Evolutionary conservation across 176 grass and related monocot species (phyloP), one percentile per base, ranked within the genome.

Genomic region (Bonia amplexicaulis): DNA sequence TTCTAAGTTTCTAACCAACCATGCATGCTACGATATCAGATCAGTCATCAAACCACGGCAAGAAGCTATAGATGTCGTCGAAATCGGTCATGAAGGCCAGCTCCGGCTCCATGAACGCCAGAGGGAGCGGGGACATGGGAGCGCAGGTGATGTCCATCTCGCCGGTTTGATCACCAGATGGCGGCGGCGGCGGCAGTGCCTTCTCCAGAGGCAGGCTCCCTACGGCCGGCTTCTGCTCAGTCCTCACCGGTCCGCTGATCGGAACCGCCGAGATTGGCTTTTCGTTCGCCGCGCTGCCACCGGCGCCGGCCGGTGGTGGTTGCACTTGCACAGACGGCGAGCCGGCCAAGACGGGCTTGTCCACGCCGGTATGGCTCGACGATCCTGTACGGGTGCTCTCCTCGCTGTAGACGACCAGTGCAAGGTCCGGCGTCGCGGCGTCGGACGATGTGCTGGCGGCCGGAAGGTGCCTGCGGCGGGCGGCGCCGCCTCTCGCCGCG

Each of bases 31-130:
- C 47, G 48, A 25, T 69, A 46, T 16, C 70, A 53, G 46, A 55
- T 77, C 71, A 86, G 73, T 86, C 10, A 77, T 90, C 72, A 73
- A 90, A 86, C 64, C 59, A 72, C 7, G 46, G 29, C 73, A 90
- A 81, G 66, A 90, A 57, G 46, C 39, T 66, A 3, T 72, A 29
- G 3, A 79, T 79, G 12, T 87, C 88, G 19, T 86, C 84, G 40
- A 90, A 78, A 5, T 59, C 54, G 17, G 9, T 64, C 5, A 73
- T 68, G 59, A 49, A 49, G 54, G 79, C 3, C 29, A 87, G 68
- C 6, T 73, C 83, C 6, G 71, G 62, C 9, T 83, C 79, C 59
- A 83, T 79, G 84, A 74, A n/a, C 11, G 22, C 48, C 20, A 82
- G 84, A 58, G 88, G 74, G 12, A 26, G 31, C 9, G 89, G 84